A percentile compares a stretch with the other conserved stretches of the same genome.
Evolutionary conservation across 345 rosid genomes (phyloP).

Genomic region (Lumnitzera littorea): DNA sequence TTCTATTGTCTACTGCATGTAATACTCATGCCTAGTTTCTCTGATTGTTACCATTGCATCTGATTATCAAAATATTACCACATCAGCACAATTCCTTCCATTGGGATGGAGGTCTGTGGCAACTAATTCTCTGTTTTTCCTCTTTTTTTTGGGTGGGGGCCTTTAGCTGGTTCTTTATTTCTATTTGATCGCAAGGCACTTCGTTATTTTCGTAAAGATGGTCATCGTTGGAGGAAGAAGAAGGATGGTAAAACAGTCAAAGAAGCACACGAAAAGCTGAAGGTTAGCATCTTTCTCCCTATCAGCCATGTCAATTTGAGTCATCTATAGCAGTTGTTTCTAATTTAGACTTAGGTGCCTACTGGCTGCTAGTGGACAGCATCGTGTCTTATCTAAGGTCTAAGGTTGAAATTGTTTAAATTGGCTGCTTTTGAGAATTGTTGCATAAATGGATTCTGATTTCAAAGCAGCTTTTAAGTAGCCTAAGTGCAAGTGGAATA

Average conservation of each 20-base stretch:
- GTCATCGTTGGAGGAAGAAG: constrained; percentile 91
- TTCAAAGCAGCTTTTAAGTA: no score
- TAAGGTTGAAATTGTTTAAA: no score
- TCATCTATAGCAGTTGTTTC: no score
- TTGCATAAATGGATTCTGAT: no score
- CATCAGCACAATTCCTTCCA: neutral
- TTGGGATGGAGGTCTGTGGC: constrained; percentile 8
- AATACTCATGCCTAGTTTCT: neutral
- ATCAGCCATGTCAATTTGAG: no score
- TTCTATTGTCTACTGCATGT: no score
- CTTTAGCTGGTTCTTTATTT: constrained; percentile 78
- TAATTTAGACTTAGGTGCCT: no score
- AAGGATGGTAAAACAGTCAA: constrained; percentile 89
- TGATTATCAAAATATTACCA: neutral
- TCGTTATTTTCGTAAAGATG: constrained; percentile 86
- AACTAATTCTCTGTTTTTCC: constrained; percentile 15
- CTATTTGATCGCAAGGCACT: constrained; percentile 81
- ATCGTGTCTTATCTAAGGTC: no score
- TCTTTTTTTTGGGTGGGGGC: neutral
- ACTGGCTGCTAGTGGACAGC: no score
- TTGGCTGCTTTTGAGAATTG: no score
- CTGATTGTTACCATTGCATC: neutral
- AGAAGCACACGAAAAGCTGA: constrained; percentile 98
- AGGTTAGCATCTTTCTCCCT: constrained; percentile 28
- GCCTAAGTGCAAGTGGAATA: neutral